Conservation (phyloP, 225 moss, liverwort and hornwort genomes). For the Physcomitrium patens region DNA sequence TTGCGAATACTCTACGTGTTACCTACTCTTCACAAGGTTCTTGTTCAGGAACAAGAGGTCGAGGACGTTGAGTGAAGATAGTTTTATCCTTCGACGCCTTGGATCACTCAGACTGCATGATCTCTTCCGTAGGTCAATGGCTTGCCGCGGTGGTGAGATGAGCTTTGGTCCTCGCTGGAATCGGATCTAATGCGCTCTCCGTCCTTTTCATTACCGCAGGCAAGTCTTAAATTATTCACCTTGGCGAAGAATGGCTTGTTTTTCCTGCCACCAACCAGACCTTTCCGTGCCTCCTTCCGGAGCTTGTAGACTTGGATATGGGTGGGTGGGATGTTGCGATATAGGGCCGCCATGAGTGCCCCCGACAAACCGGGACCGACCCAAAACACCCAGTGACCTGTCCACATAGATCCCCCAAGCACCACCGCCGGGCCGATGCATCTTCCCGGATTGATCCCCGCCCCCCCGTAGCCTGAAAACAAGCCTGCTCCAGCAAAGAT, state of each 20-base stretch:
- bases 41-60: not conserved
- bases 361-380: conserved; percentile 31
- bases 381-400: conserved; percentile 68
- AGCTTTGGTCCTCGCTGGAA: not conserved
- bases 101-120: not conserved
- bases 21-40: not conserved
- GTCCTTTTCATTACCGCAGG: not conserved
- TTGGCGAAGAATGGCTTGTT: not conserved
- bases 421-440: conserved; percentile 66
- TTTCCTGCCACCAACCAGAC: not conserved
- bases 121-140: not conserved
- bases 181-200: not conserved
- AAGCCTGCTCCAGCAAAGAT: conserved; percentile 42
- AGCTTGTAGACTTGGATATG: conserved; percentile 54
- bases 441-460: conserved; percentile 53
- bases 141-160: no score
- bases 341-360: conserved; percentile 33
- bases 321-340: conserved; percentile 47
- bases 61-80: not conserved
- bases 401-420: conserved; percentile 45
- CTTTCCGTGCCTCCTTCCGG: conserved; percentile 17
- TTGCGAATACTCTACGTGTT: not conserved
- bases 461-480: conserved; percentile 44
- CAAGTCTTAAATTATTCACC: not conserved
- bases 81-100: not conserved